A percentile compares a stretch with the other conserved stretches of the same genome.
These are phyloP conservation scores for Stevia rebaudiana DNA, from an alignment of 140 eudicot species.

Conservation along the genomic window DNA sequence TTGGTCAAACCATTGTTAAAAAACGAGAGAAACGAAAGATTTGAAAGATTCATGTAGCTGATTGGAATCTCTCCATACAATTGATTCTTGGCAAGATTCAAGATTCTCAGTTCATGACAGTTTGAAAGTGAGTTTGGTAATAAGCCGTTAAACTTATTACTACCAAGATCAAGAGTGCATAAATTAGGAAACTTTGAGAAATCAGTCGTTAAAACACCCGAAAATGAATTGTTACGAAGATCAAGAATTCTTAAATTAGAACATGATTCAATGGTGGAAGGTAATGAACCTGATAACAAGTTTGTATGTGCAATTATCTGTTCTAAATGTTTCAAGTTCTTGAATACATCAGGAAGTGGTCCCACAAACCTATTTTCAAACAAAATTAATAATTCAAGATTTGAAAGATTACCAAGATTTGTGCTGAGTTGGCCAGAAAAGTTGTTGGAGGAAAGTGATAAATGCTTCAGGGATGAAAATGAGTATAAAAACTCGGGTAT, in stretches of 20 bases:
- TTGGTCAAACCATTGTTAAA: constrained; percentile 68
- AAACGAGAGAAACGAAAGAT: constrained; percentile 60
- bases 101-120: constrained; percentile 50
- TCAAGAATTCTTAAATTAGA: constrained; percentile 53
- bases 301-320: constrained; percentile 60
- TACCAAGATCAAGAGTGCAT: constrained; percentile 67
- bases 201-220: constrained; percentile 51
- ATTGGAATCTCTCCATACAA: constrained; percentile 66
- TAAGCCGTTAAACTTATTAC: constrained; percentile 53
- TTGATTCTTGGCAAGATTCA: constrained; percentile 75
- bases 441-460: constrained; percentile 60
- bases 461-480: constrained; percentile 47
- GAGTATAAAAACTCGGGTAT: constrained; percentile 65
- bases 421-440: constrained; percentile 71
- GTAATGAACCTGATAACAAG: constrained; percentile 65
- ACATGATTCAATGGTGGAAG: constrained; percentile 62
- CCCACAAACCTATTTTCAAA: constrained; percentile 58
- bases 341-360: constrained; percentile 69
- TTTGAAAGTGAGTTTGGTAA: constrained; percentile 77
- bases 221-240: constrained; percentile 79
- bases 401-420: constrained; percentile 62
- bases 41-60: constrained; percentile 52
- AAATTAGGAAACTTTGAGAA: constrained; percentile 56
- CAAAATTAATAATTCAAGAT: constrained; percentile 47
- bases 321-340: constrained; percentile 45